Base-by-base conservation (phyloP, 805 yeast species). In the Ogataea thermomethanolica region DNA sequence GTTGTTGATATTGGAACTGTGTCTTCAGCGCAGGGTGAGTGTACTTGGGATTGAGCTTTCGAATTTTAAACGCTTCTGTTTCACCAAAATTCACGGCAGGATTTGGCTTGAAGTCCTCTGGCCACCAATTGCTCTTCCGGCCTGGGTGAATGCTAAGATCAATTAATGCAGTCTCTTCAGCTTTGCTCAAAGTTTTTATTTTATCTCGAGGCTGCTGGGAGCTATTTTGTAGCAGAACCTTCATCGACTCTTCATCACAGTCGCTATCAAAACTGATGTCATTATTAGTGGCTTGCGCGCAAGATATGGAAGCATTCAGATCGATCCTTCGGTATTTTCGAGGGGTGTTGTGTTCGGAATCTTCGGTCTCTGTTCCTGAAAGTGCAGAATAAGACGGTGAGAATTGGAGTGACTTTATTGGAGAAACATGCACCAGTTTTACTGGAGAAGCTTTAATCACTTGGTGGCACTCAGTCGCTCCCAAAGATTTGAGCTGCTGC, bases 31-130 rank as follows among this genome's bases (percentile, higher is more conserved):
- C 54, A 3, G 59, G 58, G 31, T 56, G 61, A 8, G 47, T 50
- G 8, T 35, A 41, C 15, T 43, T 27, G 3, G 46, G 25, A 11
- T 43, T 38, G n/a, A 56, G 30, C 33, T 44, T 53, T 14, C 58
- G 45, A 39, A 46, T 42, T 24, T 54, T 48, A 32, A 55, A 52
- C 9, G 59, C 53, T 8, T 41, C 30, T 11, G 24, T 35, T 20
- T 33, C 29, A 1, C 56, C 54, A 33, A 53, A 52, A 26, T 53
- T 52, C 7, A 44, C 40, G 7, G 25, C 37, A 8, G 65, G 60
- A 38, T 64, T 64, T 3, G 59, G 57, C 27, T 51, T 51, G 50
- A 65, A 65, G 37, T 65, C 69, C 40, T 63, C 68, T 2, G 65
- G 59, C 45, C 56, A 61, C 70, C 69, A 65, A 5, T 49, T 46